Evolutionary conservation across 2,329 filamentous ascomycete species (phyloP).

Genomic region (Fusarium sp.): DNA sequence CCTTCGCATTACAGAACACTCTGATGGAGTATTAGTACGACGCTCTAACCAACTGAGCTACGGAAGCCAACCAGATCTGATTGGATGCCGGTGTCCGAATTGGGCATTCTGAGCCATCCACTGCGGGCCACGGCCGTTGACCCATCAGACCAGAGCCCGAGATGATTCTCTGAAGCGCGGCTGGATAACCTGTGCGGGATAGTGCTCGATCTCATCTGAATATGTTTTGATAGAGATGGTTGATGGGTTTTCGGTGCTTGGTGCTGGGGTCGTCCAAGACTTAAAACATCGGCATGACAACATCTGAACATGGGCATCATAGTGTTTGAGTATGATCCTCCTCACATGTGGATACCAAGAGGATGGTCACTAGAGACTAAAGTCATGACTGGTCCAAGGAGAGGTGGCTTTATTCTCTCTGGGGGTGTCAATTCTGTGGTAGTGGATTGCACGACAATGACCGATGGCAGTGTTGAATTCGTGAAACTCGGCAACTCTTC

Average conservation of each 20-base stretch:
- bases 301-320: too few species aligned
- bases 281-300: too few species aligned
- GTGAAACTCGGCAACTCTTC: too few species aligned
- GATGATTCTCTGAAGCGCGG: neutral
- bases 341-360: neutral
- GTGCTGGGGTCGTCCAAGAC: too few species aligned
- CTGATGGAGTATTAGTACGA: constrained; percentile 50
- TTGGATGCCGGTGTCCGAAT: neutral
- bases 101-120: neutral
- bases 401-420: neutral
- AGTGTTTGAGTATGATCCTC: too few species aligned
- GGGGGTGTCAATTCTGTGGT: neutral
- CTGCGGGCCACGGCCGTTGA: neutral
- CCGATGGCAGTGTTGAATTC: neutral
- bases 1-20: constrained; percentile 45
- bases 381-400: neutral
- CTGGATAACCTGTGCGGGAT: neutral
- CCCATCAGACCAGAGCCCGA: neutral
- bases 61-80: neutral
- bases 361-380: neutral
- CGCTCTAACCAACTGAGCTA: constrained; percentile 51
- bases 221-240: too few species aligned
- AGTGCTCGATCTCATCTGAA: neutral
- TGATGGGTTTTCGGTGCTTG: too few species aligned
- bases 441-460: neutral